Evolutionary conservation across 352 stramenopile genomes (phyloP), one percentile per base, ranked within the genome.

Genomic region (Phytopythium oedochilum): DNA sequence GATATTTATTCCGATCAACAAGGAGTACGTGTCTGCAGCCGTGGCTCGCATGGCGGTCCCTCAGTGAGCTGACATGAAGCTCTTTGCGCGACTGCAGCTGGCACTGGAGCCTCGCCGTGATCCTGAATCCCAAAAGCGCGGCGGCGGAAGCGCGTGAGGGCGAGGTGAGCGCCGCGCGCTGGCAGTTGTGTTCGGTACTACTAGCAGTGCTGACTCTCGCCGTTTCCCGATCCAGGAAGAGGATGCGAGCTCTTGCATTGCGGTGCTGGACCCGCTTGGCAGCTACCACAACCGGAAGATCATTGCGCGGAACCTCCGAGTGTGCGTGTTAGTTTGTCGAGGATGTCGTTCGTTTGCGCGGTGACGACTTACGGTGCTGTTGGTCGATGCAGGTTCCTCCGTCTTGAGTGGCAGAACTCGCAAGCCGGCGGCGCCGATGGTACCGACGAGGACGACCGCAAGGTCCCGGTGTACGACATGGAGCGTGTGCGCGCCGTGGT

Each of bases 1-100:
- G 34, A 80, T 94, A 64, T 92, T 94, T 74, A 75, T 94, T 59
- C 84, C 84, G 20, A 94, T 94, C 66, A 92, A 94, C 68, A 88
- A 89, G 52, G 70, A 89, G 84, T 92, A 70, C 53, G 78, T 56
- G 31, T n/a, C 23, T 12, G 17, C 4, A 11, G 25, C 18, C 10
- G 22, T 23, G 34, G 8, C 23, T 17, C 18, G 22, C 18, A 18
- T 35, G 34, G 28, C 8, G 32, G 22, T 54, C 11, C 10, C 17
- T 14, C 26, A n/a, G 22, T 5, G 32, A 53, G 29, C 46, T 53
- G n/a, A 53, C 46, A 29, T 12, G 28, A 36, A 6, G 61, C n/a
- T 52, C 51, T 17, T 59, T 35, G 34, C 14, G 40, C 18, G n/a
- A n/a, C n/a, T 31, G 25, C 61, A 94, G 84, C 48, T 61, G 87